Percentiles rank a stretch among this genome's conserved stretches.
Evolutionary conservation across 352 stramenopile genomes (phyloP).

Genomic region (Globisporangium recalcitrans): DNA sequence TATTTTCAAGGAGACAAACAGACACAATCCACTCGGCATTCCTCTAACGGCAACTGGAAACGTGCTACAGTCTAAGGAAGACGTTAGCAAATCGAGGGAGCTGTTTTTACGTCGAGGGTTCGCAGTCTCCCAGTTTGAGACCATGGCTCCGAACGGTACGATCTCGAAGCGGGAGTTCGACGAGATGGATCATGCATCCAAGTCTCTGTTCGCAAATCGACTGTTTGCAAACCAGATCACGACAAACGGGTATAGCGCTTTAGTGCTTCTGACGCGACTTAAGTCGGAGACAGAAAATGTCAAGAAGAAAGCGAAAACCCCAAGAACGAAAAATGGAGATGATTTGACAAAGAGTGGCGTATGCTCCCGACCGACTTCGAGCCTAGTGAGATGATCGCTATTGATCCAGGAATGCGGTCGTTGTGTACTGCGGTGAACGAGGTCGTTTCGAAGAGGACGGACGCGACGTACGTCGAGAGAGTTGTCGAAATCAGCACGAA

Average conservation of each 20-base stretch:
- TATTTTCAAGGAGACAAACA: neutral
- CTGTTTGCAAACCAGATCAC: constrained; percentile 7
- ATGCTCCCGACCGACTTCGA: neutral
- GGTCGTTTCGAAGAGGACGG: neutral
- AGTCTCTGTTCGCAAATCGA: neutral
- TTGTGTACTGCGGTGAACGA: constrained; percentile 10
- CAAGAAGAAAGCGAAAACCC: neutral
- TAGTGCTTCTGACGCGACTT: neutral
- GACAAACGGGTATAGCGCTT: constrained; percentile 5
- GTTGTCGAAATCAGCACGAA: neutral
- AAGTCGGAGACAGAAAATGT: neutral
- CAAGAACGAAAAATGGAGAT: neutral
- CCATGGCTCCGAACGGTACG: neutral
- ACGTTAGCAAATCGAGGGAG: neutral
- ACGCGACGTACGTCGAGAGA: neutral
- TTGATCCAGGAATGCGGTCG: constrained; percentile 12
- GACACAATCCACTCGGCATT: constrained; percentile 1
- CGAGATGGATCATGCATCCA: neutral
- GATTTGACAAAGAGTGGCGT: neutral
- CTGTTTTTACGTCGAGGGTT: neutral
- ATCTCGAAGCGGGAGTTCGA: neutral
- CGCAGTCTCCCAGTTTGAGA: neutral
- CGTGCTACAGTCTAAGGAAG: neutral
- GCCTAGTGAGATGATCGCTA: neutral
- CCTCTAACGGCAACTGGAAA: neutral